Conservation (phyloP, 1,284 basidiomycete species). For the Trametes hirsuta region DNA sequence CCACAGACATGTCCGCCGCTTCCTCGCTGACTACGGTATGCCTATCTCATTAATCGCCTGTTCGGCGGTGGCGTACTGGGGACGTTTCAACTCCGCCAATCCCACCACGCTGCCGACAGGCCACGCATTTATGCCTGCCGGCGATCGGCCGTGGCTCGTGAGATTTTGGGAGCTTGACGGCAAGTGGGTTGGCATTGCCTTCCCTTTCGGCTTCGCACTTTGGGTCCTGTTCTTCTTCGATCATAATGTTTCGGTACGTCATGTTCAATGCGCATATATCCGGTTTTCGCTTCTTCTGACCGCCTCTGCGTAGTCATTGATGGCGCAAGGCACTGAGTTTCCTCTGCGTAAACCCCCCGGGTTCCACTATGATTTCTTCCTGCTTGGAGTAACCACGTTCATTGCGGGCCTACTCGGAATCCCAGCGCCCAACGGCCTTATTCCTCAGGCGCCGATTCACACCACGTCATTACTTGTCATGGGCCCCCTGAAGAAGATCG, state of each 20-base stretch:
- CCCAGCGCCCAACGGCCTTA: constrained; percentile 94
- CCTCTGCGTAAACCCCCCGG: constrained; percentile 91
- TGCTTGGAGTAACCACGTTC: constrained; percentile 91
- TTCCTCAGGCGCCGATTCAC: constrained; percentile 96
- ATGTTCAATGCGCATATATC: background rate
- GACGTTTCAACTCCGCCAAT: constrained; percentile 67
- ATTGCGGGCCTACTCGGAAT: constrained; percentile 89
- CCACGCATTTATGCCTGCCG: constrained; percentile 74
- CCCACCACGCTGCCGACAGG: constrained; percentile 71
- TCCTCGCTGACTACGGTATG: constrained; percentile 89
- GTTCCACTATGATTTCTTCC: constrained; percentile 90
- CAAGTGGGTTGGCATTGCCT: constrained; percentile 87
- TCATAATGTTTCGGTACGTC: constrained; percentile 80
- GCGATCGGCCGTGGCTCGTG: constrained; percentile 84
- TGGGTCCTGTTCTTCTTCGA: constrained; percentile 82
- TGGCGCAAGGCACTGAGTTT: constrained; percentile 92
- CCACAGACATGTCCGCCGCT: constrained; percentile 72
- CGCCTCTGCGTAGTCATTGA: constrained; percentile 64
- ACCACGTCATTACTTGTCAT: constrained; percentile 86
- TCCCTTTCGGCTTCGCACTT: constrained; percentile 72
- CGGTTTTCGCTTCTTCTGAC: background rate
- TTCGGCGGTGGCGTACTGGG: constrained; percentile 86
- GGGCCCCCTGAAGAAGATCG: constrained; percentile 50
- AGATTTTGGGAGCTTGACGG: constrained; percentile 89
- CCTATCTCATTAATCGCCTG: constrained; percentile 78